Base-by-base conservation (phyloP, 768 basidiomycete species). In the Boletus reticulatus region DNA sequence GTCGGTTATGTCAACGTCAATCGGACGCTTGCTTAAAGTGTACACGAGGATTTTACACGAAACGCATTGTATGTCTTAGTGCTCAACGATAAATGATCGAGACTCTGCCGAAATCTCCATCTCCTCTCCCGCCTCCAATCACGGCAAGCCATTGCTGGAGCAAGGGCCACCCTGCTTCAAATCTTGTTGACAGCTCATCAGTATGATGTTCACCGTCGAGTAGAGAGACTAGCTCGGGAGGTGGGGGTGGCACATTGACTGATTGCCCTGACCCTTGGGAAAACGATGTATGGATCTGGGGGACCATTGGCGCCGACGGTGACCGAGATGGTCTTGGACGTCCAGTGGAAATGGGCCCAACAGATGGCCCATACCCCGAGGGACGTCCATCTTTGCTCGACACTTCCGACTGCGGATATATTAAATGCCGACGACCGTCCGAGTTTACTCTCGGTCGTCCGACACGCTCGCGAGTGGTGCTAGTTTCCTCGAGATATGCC, bases 131-230 rank as follows among this genome's bases (percentile, higher is more conserved):
- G 34, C 79, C 82, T 36, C 89, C 89, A 43, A 82, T 79, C 11
- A 75, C 69, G 5, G 76, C 71, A 43, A 92, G 70, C 88, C 87
- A 92, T 53, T 78, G 80, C 68, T 91, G 85, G 50, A 98, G 74
- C 46, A 87, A 73, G 12, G 84, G 84, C 94, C 93, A 95, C 0
- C 89, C 87, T 32, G 87, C 84, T 59, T 91, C 85, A 63, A 95
- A 96, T 57, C 69, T 80, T 24, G 89, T 84, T 44, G 89, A 87
- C 43, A 98, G 73, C 73, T 98, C 95, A 66, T 98, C 96, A 2
- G 92, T 88, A 69, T 94, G 89, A 69, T 94, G 94, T 53, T 87
- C 89, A 10, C 96, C 97, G 64, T 98, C 88, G 13, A 98, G 76
- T 55, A 92, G 69, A 3, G 76, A 58, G 27, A 79, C 62, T 24